phyloP scores from a whole-genome alignment of 129 eudicot species.

The Helianthus annuus region DNA sequence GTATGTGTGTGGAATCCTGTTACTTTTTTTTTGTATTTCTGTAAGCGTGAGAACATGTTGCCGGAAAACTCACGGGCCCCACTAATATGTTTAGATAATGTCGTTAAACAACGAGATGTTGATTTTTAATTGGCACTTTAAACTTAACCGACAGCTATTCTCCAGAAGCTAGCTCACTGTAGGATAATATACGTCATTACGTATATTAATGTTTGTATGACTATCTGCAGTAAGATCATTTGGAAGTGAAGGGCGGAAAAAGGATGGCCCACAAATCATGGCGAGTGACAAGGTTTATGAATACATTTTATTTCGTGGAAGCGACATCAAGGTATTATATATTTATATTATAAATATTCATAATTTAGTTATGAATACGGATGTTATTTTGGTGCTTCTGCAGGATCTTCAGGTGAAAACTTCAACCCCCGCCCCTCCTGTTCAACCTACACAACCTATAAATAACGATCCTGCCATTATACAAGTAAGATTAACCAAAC shows the following conservation, averaged over 20 bases:
- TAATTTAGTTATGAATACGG: background rate
- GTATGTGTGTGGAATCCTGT: background rate
- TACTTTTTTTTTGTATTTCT: background rate
- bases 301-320: conserved; percentile 86
- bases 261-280: conserved; percentile 82
- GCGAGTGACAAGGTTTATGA: conserved; percentile 81
- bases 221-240: conserved; percentile 70
- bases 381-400: background rate
- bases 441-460: conserved; percentile 56
- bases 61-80: too few relatives aligned
- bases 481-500: conserved; percentile 45
- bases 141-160: background rate
- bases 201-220: conserved; percentile 3
- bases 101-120: background rate
- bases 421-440: conserved; percentile 46
- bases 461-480: conserved; percentile 84
- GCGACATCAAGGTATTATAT: conserved; percentile 87
- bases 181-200: too few relatives aligned
- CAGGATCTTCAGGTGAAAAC: conserved; percentile 95
- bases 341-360: background rate
- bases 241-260: conserved; percentile 88
- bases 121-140: background rate
- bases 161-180: background rate
- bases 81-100: background rate
- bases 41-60: too few relatives aligned